A percentile compares a stretch with the other conserved stretches of the same genome.
Evolutionary conservation across 179 eudicot species (phyloP).

Genomic region (Heliamphora pulchella): DNA sequence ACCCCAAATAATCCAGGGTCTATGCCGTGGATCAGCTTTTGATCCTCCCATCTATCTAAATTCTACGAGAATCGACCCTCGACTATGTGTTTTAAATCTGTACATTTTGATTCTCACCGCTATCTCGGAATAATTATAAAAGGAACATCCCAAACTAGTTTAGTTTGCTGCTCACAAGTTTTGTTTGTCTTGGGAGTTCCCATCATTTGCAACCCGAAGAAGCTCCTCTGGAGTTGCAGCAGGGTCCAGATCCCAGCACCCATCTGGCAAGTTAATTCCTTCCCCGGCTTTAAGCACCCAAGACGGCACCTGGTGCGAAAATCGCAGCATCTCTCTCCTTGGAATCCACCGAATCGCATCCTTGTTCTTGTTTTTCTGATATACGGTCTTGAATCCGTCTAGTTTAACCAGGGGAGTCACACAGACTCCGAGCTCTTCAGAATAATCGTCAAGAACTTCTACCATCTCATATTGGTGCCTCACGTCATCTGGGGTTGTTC

Average conservation of each 20-base stretch:
- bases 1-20: constrained; percentile 19
- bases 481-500: constrained; percentile 43
- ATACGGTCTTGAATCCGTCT: constrained; percentile 80
- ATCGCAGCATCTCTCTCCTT: constrained; percentile 62
- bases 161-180: constrained; percentile 16
- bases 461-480: constrained; percentile 81
- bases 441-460: constrained; percentile 67
- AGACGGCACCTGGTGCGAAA: constrained; percentile 87
- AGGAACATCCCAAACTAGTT: constrained; percentile 7
- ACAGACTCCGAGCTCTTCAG: constrained; percentile 54
- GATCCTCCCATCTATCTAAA: constrained; percentile 28
- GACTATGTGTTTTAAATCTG: constrained; percentile 20
- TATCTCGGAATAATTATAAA: constrained; percentile 12
- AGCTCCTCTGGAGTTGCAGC: constrained; percentile 83
- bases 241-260: constrained; percentile 91
- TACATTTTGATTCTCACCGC: constrained; percentile 21
- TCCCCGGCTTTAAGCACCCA: constrained; percentile 42
- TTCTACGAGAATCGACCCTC: constrained; percentile 17
- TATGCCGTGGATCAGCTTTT: constrained; percentile 27
- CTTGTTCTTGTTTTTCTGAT: constrained; percentile 42
- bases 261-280: constrained; percentile 50
- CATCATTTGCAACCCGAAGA: constrained; percentile 33
- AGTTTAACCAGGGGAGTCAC: constrained; percentile 67
- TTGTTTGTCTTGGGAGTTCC: constrained; percentile 9
- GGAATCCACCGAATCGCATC: constrained; percentile 53